phyloP scores from a whole-genome alignment of 2,329 filamentous ascomycete genomes.

The Trichophyton rubrum region DNA sequence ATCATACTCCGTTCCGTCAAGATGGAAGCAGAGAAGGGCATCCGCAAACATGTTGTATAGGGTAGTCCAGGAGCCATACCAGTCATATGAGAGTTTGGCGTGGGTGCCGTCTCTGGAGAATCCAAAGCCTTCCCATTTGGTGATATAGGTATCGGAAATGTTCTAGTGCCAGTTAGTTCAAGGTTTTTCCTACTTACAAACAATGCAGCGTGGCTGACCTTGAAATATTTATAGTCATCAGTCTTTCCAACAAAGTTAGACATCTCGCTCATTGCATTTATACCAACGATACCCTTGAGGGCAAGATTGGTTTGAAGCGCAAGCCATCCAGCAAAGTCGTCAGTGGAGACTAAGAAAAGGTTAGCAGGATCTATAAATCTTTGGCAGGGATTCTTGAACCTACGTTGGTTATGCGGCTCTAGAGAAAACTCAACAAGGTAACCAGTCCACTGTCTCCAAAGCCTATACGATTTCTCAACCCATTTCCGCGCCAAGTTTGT shows the following conservation, averaged over 20 bases:
- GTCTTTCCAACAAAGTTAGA: constrained; percentile 48
- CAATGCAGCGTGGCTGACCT: constrained; percentile 22
- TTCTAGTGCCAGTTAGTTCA: constrained; percentile 24
- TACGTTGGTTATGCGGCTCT: constrained; percentile 59
- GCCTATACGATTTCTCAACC: constrained; percentile 55
- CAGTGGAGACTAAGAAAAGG: constrained; percentile 53
- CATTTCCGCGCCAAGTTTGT: constrained; percentile 48
- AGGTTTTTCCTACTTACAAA: constrained; percentile 5
- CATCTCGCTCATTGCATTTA: constrained; percentile 64
- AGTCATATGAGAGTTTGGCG: constrained; percentile 67
- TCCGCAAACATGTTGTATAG: constrained; percentile 80
- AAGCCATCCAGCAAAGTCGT: constrained; percentile 70
- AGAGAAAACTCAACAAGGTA: constrained; percentile 66
- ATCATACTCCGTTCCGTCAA: constrained; percentile 32
- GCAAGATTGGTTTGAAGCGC: constrained; percentile 71
- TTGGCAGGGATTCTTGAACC: constrained; percentile 13
- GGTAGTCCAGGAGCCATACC: constrained; percentile 70
- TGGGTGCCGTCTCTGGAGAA: constrained; percentile 59
- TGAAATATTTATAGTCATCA: constrained; percentile 46
- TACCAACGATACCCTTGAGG: constrained; percentile 71
- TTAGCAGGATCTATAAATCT: neutral
- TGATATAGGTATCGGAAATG: constrained; percentile 54
- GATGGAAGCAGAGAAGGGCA: constrained; percentile 67
- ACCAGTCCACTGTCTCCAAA: constrained; percentile 66
- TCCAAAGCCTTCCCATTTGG: constrained; percentile 58